Conservation (phyloP, 2,329 filamentous ascomycete genomes). For the Pochonia chlamydosporia region DNA sequence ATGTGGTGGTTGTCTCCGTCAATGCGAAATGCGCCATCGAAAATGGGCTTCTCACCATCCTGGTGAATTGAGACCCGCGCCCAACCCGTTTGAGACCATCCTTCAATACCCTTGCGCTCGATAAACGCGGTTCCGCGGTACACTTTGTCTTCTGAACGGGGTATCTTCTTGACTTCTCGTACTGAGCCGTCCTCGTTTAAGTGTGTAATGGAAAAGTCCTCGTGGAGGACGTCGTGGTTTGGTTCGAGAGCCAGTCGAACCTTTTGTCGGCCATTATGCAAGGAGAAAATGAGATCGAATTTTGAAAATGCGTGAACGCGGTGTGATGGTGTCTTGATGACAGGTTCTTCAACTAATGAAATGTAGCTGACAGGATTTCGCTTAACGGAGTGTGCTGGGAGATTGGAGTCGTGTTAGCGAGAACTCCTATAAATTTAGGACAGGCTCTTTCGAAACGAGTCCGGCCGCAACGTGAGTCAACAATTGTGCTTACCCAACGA, state of each 20-base stretch:
- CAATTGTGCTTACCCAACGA: slow-evolving; percentile 14
- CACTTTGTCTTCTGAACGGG: slow-evolving; percentile 70
- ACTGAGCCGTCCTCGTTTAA: slow-evolving; percentile 67
- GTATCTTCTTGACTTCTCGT: slow-evolving; percentile 58
- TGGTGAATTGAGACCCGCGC: slow-evolving; percentile 71
- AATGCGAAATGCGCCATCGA: slow-evolving; percentile 84
- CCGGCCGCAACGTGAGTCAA: not conserved
- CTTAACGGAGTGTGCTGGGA: slow-evolving; percentile 60
- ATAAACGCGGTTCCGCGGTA: slow-evolving; percentile 77
- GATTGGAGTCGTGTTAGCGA: slow-evolving; percentile 6
- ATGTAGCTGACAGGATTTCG: slow-evolving; percentile 74
- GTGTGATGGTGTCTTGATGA: slow-evolving; percentile 72
- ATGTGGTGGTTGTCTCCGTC: slow-evolving; percentile 82
- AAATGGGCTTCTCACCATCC: slow-evolving; percentile 75
- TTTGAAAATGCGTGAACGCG: slow-evolving; percentile 72
- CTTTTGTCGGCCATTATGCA: slow-evolving; percentile 61
- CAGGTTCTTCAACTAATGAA: slow-evolving; percentile 65
- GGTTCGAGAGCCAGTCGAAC: slow-evolving; percentile 80
- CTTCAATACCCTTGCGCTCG: slow-evolving; percentile 48
- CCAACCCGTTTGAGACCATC: slow-evolving; percentile 82
- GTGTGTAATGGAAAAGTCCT: slow-evolving; percentile 69
- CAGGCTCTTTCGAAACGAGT: not conserved
- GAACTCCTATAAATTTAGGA: no score
- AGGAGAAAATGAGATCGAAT: slow-evolving; percentile 79
- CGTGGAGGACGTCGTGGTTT: slow-evolving; percentile 81